Evolutionary conservation across 169 alveolate genomes (phyloP), one percentile per base, ranked within the genome.

Genomic region (Plasmodium yoelii): DNA sequence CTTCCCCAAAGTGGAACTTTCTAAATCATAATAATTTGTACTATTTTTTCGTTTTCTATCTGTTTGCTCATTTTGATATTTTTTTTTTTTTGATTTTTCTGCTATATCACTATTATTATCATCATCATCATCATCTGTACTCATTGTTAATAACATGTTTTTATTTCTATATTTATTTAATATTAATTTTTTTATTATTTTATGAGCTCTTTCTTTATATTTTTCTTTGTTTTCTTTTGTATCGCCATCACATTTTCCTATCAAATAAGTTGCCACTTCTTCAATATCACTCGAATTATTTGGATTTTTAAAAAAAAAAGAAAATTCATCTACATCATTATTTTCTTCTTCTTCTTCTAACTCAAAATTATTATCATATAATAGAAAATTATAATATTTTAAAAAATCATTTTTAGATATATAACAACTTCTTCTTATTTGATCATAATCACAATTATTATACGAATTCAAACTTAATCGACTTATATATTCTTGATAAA

Each of bases 391-490:
- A 42, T 82, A 82, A 82, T 67, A 82, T 47, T 82, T 82, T 26
- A 82, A 56, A 82, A 82, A 82, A 28, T 65, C 72, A 46, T 82
- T 53, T 56, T 71, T 82, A 24, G 90, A 64, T 53, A 82, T 82
- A 82, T 28, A 65, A 55, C 39, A 10, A 59, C 56, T 82, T 67
- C 90, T 42, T 51, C 68, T 67, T 49, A 82, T 82, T 44, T 82
- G 90, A 7, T 82, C 90, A 55, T 82, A 82, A 46, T 82, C 90
- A 59, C 90, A 82, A 39, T 82, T 82, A 34, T 82, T 82, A 28
- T 82, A 70, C 2, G 84, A 67, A 65, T 82, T 82, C 47, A 67
- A 10, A 10, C 64, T 82, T 5, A 82, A 51, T 61, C 90, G 67
- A 12, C 55, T 82, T 67, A 82, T 57, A 71, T 82, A 82, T 42